Evolutionary conservation across 805 yeast species (phyloP), one percentile per base, ranked within the genome.

Genomic region (Metschnikowia kunwiensis): DNA sequence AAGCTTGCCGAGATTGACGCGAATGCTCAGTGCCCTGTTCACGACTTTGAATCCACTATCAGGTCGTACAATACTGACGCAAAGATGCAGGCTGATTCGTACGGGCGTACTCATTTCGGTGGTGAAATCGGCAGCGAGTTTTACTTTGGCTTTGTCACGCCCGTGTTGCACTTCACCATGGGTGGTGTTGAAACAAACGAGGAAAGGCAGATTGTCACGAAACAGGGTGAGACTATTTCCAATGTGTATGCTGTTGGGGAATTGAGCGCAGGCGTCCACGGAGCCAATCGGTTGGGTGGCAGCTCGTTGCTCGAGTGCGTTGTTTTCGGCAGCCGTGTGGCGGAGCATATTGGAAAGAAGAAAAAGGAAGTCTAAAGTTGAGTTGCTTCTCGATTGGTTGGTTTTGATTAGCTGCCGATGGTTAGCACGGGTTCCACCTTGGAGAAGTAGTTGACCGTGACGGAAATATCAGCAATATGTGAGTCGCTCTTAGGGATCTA

Each of bases 221-320:
- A 57, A 27, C 47, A 61, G 21, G 50, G 55, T 12, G 38, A 55
- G 1, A 47, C 65, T 7, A 58, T 73, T 3, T 49, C 57, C 1
- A 78, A 80, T 11, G 50, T 80, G 7, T 79, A 65, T 53, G 85
- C 85, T 0, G 75, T 75, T 14, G 87, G 86, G 10, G 86, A 80
- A 53, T 73, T 77, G 14, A 73, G 80, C 31, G 86, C 85, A 13
- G 86, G 85, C 27, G 74, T 80, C 5, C 86, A 80, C 51, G 86
- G 86, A 8, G 70, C 64, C 11, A 77, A 77, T 48, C 68, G 85
- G 55, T 56, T 80, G 18, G 79, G 78, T 20, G 84, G 83, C 1
- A 70, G 78, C 9, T 69, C 78, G 29, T 58, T 78, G 26, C 57
- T 78, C 21, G 79, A 75, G 46, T 77, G 82, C 62, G 82, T 75